Conservation (phyloP, 2,329 filamentous ascomycete species). For the Knufia fluminis region DNA sequence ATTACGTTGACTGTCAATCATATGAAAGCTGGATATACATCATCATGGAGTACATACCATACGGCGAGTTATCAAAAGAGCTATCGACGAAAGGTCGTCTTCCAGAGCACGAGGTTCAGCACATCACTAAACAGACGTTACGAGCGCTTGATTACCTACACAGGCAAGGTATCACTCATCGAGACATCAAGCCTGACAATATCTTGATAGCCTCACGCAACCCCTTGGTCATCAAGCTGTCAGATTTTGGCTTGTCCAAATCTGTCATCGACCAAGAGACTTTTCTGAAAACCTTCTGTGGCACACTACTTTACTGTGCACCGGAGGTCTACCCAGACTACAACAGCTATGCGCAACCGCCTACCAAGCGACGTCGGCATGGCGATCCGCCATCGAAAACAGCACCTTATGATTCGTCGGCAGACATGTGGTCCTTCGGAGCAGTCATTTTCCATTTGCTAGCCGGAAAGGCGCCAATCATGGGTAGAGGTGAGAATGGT, state of each 20-base stretch:
- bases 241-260: conserved; percentile 94
- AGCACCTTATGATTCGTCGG: conserved; percentile 71
- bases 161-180: conserved; percentile 79
- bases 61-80: conserved; percentile 72
- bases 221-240: conserved; percentile 78
- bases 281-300: conserved; percentile 92
- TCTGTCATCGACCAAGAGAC: conserved; percentile 84
- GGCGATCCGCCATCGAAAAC: conserved; percentile 38
- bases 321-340: conserved; percentile 91
- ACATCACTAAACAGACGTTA: conserved; percentile 60
- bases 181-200: conserved; percentile 98
- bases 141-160: conserved; percentile 81
- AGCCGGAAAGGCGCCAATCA: conserved; percentile 71
- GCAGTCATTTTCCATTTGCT: conserved; percentile 84
- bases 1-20: conserved; percentile 82
- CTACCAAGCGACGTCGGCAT: conserved; percentile 50
- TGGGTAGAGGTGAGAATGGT: conserved; percentile 63
- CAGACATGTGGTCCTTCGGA: conserved; percentile 93
- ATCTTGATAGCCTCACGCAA: conserved; percentile 69
- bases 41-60: conserved; percentile 87
- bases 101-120: conserved; percentile 57
- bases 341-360: conserved; percentile 45
- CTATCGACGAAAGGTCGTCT: conserved; percentile 55
- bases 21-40: conserved; percentile 76
- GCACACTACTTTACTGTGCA: conserved; percentile 89